Evolutionary conservation across 345 rosid species (phyloP), one percentile per base, ranked within the genome.

Genomic region (Punica granatum): DNA sequence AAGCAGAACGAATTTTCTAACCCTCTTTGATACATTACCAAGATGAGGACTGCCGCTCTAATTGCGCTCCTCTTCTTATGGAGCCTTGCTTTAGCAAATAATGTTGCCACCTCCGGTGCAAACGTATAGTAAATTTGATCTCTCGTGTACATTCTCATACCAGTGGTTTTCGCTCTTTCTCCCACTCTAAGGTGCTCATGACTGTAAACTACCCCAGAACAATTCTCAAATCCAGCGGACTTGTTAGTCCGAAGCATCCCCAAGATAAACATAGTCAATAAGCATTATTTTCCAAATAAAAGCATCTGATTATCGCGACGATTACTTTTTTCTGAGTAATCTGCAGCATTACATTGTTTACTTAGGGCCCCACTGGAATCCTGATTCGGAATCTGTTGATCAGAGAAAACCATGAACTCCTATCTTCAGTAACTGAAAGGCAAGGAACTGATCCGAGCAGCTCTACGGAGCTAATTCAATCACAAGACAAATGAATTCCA

Each of bases 261-360:
- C n/a, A n/a, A n/a, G n/a, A n/a, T n/a, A n/a, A 37, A 37, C 41
- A 37, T 5, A 11, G 11, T 32, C 21, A 18, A 33, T 37, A 11
- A 37, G n/a, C n/a, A n/a, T 28, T 37, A 0, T 61, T 21, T 13
- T 37, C 6, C 23, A 10, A 19, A 34, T 13, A 32, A 32, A 61
- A 7, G 6, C 1, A 49, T 18, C 30, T 63, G 11, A 34, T 19
- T 39, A 35, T 6, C 25, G 11, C 46, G 44, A 19, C 18, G 37
- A 25, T 0, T 69, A n/a, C 39, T 32, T 6, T 25, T 35, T 46
- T 14, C 13, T 30, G 56, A 37, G 15, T 46, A 41, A 16, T 64
- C 41, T 73, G 79, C 83, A 83, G 83, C 88, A 78, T 72, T 81
- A 78, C 62, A 65, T 85, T 16, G 84, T 81, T 36, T 81, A 78